Conservation (phyloP, 768 basidiomycete species). For the Lepiota venenata region DNA sequence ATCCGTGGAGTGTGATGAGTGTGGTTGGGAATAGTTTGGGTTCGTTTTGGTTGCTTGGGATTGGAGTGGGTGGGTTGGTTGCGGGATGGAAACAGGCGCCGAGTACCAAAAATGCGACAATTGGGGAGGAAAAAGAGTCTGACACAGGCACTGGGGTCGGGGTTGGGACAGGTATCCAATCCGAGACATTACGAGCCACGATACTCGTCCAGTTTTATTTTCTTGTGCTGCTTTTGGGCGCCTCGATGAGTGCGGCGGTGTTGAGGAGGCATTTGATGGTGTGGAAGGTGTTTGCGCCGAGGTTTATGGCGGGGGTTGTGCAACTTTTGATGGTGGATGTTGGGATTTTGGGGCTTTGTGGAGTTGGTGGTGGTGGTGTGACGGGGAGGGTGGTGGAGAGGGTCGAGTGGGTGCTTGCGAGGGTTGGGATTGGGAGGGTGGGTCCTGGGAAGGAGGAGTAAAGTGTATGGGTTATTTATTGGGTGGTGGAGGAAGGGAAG, state of each 20-base stretch:
- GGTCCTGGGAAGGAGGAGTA: background rate
- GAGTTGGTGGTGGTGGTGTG: slow-evolving; percentile 42
- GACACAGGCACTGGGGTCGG: slow-evolving; percentile 2
- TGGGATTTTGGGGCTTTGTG: slow-evolving; percentile 59
- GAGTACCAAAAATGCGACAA: no score
- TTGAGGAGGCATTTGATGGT: slow-evolving; percentile 91
- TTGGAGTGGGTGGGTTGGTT: slow-evolving; percentile 59
- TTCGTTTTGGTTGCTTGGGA: slow-evolving; percentile 47
- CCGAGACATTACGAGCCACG: slow-evolving; percentile 46
- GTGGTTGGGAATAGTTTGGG: slow-evolving; percentile 79
- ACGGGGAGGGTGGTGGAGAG: slow-evolving; percentile 16
- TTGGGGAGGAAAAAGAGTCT: no score
- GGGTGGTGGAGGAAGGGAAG: no score
- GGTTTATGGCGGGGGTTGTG: slow-evolving; percentile 80
- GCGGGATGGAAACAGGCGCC: slow-evolving; percentile 68
- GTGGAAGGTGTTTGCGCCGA: slow-evolving; percentile 98
- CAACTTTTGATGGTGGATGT: slow-evolving; percentile 70
- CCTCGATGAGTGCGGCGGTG: slow-evolving; percentile 69
- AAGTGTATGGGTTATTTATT: no score
- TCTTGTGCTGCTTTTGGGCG: slow-evolving; percentile 57
- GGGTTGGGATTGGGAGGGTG: slow-evolving; percentile 5
- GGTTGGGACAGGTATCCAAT: slow-evolving; percentile 25
- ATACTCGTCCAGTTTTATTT: slow-evolving; percentile 74
- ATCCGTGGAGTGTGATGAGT: slow-evolving; percentile 72
- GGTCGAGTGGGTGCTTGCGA: slow-evolving; percentile 13